Evolutionary conservation across 148 eudicot genomes (phyloP).

Genomic region (Simmondsia chinensis): DNA sequence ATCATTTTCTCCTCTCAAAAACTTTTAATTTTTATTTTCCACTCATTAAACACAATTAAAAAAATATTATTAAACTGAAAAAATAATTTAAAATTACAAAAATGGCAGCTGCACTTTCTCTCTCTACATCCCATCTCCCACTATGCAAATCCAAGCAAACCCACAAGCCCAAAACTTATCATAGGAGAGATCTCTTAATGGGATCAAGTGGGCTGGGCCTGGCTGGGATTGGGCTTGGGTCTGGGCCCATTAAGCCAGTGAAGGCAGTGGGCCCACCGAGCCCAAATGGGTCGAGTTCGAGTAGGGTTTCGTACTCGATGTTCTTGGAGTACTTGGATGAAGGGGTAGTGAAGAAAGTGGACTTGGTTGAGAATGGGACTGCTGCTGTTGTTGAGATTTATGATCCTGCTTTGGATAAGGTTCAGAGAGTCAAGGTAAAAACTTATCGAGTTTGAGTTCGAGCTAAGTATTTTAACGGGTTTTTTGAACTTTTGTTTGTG

Average conservation of each 20-base stretch:
- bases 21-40: too few species aligned
- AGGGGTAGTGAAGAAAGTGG: slow-evolving; percentile 61
- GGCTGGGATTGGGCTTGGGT: slow-evolving; percentile 24
- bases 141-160: slow-evolving; percentile 34
- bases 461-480: too few species aligned
- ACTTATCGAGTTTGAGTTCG: too few species aligned
- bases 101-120: slow-evolving; percentile 39
- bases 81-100: not conserved
- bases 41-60: too few species aligned
- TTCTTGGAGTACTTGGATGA: slow-evolving; percentile 62
- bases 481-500: too few species aligned
- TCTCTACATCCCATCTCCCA: slow-evolving; percentile 28
- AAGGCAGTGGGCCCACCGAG: slow-evolving; percentile 35
- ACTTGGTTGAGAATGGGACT: slow-evolving; percentile 53
- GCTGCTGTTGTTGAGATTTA: slow-evolving; percentile 63
- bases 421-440: slow-evolving; percentile 65
- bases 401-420: slow-evolving; percentile 39
- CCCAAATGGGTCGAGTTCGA: slow-evolving; percentile 39
- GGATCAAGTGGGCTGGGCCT: slow-evolving; percentile 40
- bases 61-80: too few species aligned
- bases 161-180: slow-evolving; percentile 20
- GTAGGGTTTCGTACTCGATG: slow-evolving; percentile 64
- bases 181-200: slow-evolving; percentile 34
- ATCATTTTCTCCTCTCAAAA: too few species aligned
- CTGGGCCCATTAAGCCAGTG: slow-evolving; percentile 31